Conservation (phyloP, 352 stramenopile species). For the Phytophthora foliorum region DNA sequence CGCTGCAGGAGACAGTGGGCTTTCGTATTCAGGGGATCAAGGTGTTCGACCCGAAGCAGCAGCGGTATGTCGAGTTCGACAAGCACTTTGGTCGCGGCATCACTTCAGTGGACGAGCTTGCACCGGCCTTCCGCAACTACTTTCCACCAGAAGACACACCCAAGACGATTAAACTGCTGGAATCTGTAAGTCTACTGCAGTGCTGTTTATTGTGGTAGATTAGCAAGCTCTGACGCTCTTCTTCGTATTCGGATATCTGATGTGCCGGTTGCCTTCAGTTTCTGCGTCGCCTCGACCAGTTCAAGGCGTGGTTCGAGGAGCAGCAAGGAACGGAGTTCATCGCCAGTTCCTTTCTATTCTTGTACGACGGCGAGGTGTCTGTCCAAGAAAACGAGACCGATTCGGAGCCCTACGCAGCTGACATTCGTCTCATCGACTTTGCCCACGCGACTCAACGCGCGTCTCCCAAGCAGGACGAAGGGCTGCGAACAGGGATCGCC, state of each 20-base stretch:
- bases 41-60: slow-evolving; percentile 66
- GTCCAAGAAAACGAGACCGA: neutral
- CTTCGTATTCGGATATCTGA: no score
- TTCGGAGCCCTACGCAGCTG: slow-evolving; percentile 24
- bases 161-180: slow-evolving; percentile 50
- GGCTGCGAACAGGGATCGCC: slow-evolving; percentile 63
- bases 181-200: slow-evolving; percentile 44
- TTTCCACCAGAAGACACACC: slow-evolving; percentile 57
- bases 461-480: slow-evolving; percentile 54
- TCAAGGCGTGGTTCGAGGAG: slow-evolving; percentile 81
- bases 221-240: slow-evolving; percentile 7
- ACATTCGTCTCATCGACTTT: slow-evolving; percentile 90
- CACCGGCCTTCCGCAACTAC: slow-evolving; percentile 79
- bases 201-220: neutral
- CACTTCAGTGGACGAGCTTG: slow-evolving; percentile 62
- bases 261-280: slow-evolving; percentile 53
- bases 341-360: slow-evolving; percentile 95
- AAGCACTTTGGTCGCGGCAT: slow-evolving; percentile 91
- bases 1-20: slow-evolving; percentile 90
- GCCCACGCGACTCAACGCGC: slow-evolving; percentile 61
- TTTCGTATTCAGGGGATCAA: slow-evolving; percentile 97
- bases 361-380: slow-evolving; percentile 87
- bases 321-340: slow-evolving; percentile 93
- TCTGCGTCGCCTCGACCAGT: slow-evolving; percentile 61
- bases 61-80: slow-evolving; percentile 81